These are phyloP conservation scores for Nemophila menziesii DNA, from an alignment of 257 asterid genomes.

Conservation along the genomic window DNA sequence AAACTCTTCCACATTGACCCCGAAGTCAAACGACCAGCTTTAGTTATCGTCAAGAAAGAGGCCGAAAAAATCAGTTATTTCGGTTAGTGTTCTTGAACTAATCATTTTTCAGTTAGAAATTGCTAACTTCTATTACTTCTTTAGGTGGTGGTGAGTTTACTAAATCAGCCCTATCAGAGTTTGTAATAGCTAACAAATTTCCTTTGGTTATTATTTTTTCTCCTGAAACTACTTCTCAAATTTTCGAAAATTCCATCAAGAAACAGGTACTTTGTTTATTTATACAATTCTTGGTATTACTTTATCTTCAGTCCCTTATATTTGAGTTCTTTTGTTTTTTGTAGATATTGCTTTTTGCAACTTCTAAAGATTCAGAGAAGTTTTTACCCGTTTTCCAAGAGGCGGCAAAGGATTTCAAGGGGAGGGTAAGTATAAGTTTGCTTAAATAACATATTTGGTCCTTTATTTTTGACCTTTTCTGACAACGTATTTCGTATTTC, in stretches of 20 bases:
- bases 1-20: constrained; percentile 72
- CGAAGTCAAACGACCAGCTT: constrained; percentile 66
- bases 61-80: constrained; percentile 64
- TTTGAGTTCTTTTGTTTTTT: constrained; percentile 16
- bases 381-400: constrained; percentile 51
- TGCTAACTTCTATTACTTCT: constrained; percentile 4
- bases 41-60: constrained; percentile 74
- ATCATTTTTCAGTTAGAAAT: neutral
- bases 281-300: neutral
- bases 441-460: too few species aligned
- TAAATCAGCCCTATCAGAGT: constrained; percentile 64
- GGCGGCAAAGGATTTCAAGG: constrained; percentile 77
- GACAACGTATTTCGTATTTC: too few species aligned
- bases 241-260: constrained; percentile 89
- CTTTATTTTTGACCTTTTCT: too few species aligned
- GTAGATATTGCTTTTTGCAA: constrained; percentile 78
- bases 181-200: constrained; percentile 69
- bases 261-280: constrained; percentile 48
- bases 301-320: constrained; percentile 2
- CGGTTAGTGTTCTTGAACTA: constrained; percentile 36
- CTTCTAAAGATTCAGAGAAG: constrained; percentile 52
- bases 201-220: constrained; percentile 70
- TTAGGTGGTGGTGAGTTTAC: constrained; percentile 69
- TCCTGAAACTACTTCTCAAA: constrained; percentile 52
- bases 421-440: too few species aligned